Evolutionary conservation across 306 rosid species (phyloP).

Genomic region (Phaseolus lunatus): DNA sequence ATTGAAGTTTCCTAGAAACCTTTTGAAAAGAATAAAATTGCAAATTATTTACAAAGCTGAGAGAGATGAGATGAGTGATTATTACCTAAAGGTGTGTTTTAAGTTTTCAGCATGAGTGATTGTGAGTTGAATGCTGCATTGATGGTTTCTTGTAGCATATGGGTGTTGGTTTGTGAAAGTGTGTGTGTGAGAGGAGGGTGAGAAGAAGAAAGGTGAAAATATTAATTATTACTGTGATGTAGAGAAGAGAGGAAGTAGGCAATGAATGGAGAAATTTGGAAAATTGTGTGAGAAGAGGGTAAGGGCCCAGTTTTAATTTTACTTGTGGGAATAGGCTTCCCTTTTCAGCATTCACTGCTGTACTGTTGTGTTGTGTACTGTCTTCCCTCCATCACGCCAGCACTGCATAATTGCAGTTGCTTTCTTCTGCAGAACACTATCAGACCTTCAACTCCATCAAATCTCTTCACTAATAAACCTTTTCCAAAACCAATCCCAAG

Average conservation of each 20-base stretch:
- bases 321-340: conserved; percentile 13
- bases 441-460: background rate
- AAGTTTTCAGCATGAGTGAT: too few relatives aligned
- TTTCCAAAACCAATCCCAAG: too few relatives aligned
- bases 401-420: conserved; percentile 21
- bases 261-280: conserved; percentile 40
- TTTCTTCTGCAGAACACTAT: conserved; percentile 11
- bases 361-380: background rate
- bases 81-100: background rate
- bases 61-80: background rate
- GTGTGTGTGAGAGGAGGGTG: background rate
- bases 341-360: conserved; percentile 24
- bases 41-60: background rate
- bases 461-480: too few relatives aligned
- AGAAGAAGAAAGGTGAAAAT: conserved; percentile 11
- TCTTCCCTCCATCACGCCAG: conserved; percentile 27
- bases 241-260: background rate
- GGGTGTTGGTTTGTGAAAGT: conserved; percentile 9
- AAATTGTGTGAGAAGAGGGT: background rate
- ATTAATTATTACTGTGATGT: conserved; percentile 41
- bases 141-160: conserved; percentile 33
- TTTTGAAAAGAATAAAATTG: too few relatives aligned
- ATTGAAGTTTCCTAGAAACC: too few relatives aligned
- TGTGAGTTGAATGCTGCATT: conserved; percentile 22
- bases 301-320: background rate